Percentiles rank a stretch among this genome's conserved stretches.
Conservation (phyloP, 768 basidiomycete genomes). For the Lenzites betulinus region DNA sequence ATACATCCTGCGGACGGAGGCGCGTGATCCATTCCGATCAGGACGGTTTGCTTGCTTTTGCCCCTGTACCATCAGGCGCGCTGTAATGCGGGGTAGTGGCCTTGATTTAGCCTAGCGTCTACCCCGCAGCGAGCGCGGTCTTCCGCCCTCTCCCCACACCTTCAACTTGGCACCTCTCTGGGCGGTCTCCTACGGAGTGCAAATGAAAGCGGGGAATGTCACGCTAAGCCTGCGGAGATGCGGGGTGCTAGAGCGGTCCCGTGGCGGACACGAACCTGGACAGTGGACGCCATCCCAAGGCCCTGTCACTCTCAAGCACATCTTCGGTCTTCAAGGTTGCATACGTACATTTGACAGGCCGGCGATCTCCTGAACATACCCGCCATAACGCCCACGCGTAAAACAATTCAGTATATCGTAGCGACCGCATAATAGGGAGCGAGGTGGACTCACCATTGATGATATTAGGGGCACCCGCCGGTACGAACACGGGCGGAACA, state of each 20-base stretch:
- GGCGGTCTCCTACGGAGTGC: constrained; percentile 4
- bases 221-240: background rate
- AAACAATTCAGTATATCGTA: background rate
- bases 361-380: no score
- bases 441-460: background rate
- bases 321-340: background rate
- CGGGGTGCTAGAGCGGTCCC: background rate
- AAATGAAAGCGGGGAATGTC: constrained; percentile 4
- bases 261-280: background rate
- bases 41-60: constrained; percentile 8
- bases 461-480: background rate
- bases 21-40: constrained; percentile 19
- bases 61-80: constrained; percentile 8
- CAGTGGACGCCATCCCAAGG: no score
- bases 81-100: constrained; percentile 12
- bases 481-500: background rate
- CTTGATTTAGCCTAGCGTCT: constrained; percentile 11
- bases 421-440: background rate
- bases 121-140: constrained; percentile 11
- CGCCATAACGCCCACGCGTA: no score
- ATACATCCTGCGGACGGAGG: constrained; percentile 5
- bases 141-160: constrained; percentile 10
- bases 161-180: background rate
- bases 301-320: no score
- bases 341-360: no score